A percentile compares a stretch with the other conserved stretches of the same genome.
Conservation (phyloP, 192 early-diverging fungal genomes). For the Oehlia diaphana region DNA sequence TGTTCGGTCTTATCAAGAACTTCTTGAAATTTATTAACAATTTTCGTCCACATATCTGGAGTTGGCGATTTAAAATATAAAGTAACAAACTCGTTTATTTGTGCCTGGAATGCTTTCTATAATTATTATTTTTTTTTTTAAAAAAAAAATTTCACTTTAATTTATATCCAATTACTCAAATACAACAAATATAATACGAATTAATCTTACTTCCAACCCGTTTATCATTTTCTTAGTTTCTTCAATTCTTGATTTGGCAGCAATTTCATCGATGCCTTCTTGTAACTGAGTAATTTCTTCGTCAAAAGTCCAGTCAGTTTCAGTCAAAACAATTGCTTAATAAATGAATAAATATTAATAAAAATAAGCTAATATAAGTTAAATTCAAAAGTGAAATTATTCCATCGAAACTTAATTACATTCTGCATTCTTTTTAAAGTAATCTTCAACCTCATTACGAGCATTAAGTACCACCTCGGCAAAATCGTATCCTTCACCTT, state of each 20-base stretch:
- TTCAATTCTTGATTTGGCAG: slow-evolving; percentile 58
- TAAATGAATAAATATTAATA: slow-evolving; percentile 34
- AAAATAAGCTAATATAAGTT: neutral
- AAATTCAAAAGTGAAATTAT: slow-evolving; percentile 40
- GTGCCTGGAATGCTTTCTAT: slow-evolving; percentile 51
- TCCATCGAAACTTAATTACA: neutral
- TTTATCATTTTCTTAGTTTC: slow-evolving; percentile 68
- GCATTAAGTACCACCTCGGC: slow-evolving; percentile 49
- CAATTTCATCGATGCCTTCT: slow-evolving; percentile 63
- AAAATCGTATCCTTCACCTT: slow-evolving; percentile 65
- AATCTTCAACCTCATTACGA: slow-evolving; percentile 23
- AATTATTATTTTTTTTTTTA: neutral
- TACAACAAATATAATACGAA: no score
- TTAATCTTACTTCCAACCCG: slow-evolving; percentile 43
- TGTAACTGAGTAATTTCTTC: slow-evolving; percentile 59
- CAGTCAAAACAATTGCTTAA: slow-evolving; percentile 60
- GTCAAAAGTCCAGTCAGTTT: slow-evolving; percentile 70
- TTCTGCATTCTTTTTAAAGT: slow-evolving; percentile 36
- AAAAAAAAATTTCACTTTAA: slow-evolving; percentile 36
- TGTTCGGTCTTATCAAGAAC: slow-evolving; percentile 55
- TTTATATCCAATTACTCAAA: no score
- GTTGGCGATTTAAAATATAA: slow-evolving; percentile 68
- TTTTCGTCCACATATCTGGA: slow-evolving; percentile 69
- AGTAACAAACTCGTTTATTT: slow-evolving; percentile 69
- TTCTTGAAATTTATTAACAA: slow-evolving; percentile 61